Evolutionary conservation across 2,329 filamentous ascomycete genomes (phyloP).

Genomic region (Remersonia thermophila): DNA sequence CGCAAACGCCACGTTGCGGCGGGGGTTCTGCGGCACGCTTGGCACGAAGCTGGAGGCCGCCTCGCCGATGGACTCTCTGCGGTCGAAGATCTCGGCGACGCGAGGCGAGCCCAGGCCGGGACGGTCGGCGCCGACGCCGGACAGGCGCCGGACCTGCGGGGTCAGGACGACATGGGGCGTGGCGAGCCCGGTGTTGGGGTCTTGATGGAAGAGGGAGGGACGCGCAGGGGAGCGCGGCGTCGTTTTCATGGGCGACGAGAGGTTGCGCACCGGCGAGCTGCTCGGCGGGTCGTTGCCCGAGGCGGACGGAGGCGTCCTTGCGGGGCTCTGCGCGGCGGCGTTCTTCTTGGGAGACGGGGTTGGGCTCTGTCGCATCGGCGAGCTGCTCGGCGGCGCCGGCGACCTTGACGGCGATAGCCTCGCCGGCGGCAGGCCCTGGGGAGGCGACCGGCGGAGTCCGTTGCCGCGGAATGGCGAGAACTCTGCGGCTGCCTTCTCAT

Average conservation of each 20-base stretch:
- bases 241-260: constrained; percentile 17
- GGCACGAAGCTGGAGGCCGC: constrained; percentile 51
- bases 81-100: constrained; percentile 58
- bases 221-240: constrained; percentile 18
- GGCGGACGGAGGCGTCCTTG: constrained; percentile 14
- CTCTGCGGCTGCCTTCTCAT: constrained; percentile 37
- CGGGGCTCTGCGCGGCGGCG: constrained; percentile 5
- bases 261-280: constrained; percentile 17
- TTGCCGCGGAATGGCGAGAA: constrained; percentile 40
- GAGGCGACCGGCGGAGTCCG: constrained; percentile 36
- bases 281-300: constrained; percentile 18
- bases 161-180: constrained; percentile 55
- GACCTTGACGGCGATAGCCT: constrained; percentile 29
- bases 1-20: constrained; percentile 47
- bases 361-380: constrained; percentile 7
- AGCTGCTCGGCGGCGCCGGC: constrained; percentile 8
- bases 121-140: constrained; percentile 57
- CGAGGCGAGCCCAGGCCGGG: constrained; percentile 64
- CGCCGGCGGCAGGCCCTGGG: constrained; percentile 29
- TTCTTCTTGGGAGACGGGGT: constrained; percentile 6
- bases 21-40: constrained; percentile 25
- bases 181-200: constrained; percentile 39
- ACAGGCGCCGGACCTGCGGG: constrained; percentile 46
- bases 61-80: constrained; percentile 59
- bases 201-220: constrained; percentile 39